Conservation (phyloP, 2,329 filamentous ascomycete genomes). For the Hawksworthiomyces lignivorus region DNA sequence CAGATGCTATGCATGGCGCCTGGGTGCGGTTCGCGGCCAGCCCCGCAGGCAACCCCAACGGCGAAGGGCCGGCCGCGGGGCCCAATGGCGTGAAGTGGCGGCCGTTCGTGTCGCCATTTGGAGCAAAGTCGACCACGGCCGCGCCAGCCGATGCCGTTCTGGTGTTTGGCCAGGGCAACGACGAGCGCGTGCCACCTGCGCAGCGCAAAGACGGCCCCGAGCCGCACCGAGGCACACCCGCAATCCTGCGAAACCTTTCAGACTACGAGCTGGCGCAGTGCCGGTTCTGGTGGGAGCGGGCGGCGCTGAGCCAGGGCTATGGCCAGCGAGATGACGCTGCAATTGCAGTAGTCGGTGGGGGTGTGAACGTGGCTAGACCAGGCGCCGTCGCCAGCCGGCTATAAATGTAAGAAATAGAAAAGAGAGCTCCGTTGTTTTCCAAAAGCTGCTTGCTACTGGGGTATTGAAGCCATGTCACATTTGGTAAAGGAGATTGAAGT, state of each 20-base stretch:
- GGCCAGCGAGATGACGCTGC: slow-evolving; percentile 17
- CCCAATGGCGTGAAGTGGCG: slow-evolving; percentile 30
- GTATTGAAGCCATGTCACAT: too few species aligned
- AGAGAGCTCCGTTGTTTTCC: not conserved
- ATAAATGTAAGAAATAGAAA: not conserved
- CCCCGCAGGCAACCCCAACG: slow-evolving; percentile 11
- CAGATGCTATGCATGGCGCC: slow-evolving; percentile 34
- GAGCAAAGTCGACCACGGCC: not conserved
- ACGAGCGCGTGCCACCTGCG: slow-evolving; percentile 34
- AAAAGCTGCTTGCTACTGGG: too few species aligned
- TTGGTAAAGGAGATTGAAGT: too few species aligned
- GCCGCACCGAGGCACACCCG: slow-evolving; percentile 34
- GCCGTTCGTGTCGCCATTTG: slow-evolving; percentile 34
- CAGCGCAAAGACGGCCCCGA: slow-evolving; percentile 16
- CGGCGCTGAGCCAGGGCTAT: slow-evolving; percentile 38
- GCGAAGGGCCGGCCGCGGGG: slow-evolving; percentile 12
- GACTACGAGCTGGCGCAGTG: slow-evolving; percentile 40
- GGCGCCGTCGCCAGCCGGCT: not conserved
- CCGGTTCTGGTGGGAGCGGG: slow-evolving; percentile 54
- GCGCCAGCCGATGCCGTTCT: slow-evolving; percentile 16
- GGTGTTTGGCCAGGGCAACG: slow-evolving; percentile 53
- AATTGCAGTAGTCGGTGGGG: too few species aligned
- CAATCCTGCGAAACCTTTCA: slow-evolving; percentile 33
- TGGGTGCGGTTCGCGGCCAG: slow-evolving; percentile 31
- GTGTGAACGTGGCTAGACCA: not conserved